Base-by-base conservation (phyloP, 805 yeast species). In the Vanderwaltozyma polyspora region DNA sequence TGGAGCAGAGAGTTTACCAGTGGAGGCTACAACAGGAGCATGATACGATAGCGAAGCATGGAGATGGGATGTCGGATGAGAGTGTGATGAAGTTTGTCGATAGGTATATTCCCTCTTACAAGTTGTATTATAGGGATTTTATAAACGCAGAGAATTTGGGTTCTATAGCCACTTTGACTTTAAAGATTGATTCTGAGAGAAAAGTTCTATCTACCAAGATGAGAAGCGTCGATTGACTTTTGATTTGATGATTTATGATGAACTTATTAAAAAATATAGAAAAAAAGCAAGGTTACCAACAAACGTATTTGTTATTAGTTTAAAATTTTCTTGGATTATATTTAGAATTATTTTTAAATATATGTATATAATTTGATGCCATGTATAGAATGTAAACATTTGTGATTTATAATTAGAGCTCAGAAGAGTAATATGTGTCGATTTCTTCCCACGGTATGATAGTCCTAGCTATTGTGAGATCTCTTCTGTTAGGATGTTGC, bases 81-180 rank as follows among this genome's bases (percentile, higher is more conserved):
- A 69, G 79, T 45, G 95, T 89, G 5, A 56, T 44, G 8, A 42
- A 42, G 14, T 91, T 91, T 63, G 78, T 89, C 9, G 74, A 79
- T 39, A 68, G 94, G 40, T 89, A 89, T 56, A 79, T 82, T 85
- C 94, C 94, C 1, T 72, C 79, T 25, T 89, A 89, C 48, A 70
- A 73, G 41, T 49, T 87, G 15, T 91, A 82, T 53, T 79, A 73
- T 48, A 59, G 60, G 10, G 52, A 61, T 1, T 57, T 76, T 36
- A 43, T 50, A 2, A 36, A 47, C 2, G 33, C 46, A 5, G 70
- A 68, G 13, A 41, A 41, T 19, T 29, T 51, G 31, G 48, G 57
- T 1, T 43, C 52, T 1, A 37, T 45, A 4, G 52, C 52, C 4
- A 60, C 60, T 24, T 44, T 60, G 19, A 53, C 55, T 9, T 34